phyloP scores from a whole-genome alignment of 805 yeast species.

The Saturnispora silvae region DNA sequence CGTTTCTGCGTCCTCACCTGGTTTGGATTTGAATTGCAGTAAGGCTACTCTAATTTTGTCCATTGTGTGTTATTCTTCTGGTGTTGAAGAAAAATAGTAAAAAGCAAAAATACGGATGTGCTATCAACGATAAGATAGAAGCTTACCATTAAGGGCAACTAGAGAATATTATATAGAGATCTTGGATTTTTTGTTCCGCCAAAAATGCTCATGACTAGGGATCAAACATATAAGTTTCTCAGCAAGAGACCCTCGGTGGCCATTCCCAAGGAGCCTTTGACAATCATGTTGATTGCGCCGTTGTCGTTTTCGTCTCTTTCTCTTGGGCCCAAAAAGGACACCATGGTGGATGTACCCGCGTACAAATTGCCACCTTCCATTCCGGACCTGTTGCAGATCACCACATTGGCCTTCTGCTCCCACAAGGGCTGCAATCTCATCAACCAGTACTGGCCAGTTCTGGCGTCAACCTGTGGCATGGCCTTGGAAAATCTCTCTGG shows the following conservation, averaged over 20 bases:
- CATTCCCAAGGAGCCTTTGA: conserved; percentile 48
- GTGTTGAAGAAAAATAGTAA: too few species aligned
- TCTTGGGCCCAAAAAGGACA: conserved; percentile 38
- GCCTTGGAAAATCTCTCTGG: conserved; percentile 9
- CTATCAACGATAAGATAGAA: too few species aligned
- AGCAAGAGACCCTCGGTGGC: conserved; percentile 56
- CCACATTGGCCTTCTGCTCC: conserved; percentile 26
- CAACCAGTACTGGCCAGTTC: conserved; percentile 51
- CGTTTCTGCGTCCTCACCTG: too few species aligned
- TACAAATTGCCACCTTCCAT: conserved; percentile 59
- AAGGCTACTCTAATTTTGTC: too few species aligned
- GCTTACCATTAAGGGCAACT: too few species aligned
- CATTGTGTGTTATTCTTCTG: too few species aligned
- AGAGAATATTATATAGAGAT: too few species aligned
- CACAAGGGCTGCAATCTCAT: conserved; percentile 36
- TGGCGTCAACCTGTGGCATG: conserved; percentile 15
- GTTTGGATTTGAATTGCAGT: too few species aligned
- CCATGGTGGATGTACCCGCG: conserved; percentile 54
- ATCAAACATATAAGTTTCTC: conserved; percentile 35
- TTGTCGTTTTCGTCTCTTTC: conserved; percentile 16
- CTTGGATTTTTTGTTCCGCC: too few species aligned
- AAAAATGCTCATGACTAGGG: too few species aligned
- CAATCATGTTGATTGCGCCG: conserved; percentile 33
- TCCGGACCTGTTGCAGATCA: conserved; percentile 66
- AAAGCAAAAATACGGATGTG: too few species aligned